Base-by-base conservation (phyloP, 129 eudicot genomes). In the Arctium minus region DNA sequence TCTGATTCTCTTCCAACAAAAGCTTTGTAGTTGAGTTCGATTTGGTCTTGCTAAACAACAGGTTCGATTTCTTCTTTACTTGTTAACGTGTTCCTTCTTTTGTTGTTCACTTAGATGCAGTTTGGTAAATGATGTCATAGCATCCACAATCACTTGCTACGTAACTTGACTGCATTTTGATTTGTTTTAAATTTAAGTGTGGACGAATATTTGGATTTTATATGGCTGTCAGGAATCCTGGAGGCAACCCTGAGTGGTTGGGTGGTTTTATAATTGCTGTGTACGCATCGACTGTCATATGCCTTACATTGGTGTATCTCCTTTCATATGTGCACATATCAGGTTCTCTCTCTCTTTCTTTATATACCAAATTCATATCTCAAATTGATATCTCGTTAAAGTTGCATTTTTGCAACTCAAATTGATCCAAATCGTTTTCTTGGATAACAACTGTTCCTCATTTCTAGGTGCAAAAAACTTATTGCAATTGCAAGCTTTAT, bases 271-370 rank as follows among this genome's bases (percentile, higher is more conserved):
- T 90, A 79, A 68, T 92, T 83, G 91, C 97, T 53, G 85, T 86
- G 65, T 86, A 90, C 78, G 77, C 90, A 64, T 89, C 97, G 5
- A 91, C 91, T 76, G 86, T 90, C 22, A 70, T 93, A 83, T 95
- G 99, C 80, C 90, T 95, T 89, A 87, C 94, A 8, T 33, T 93
- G 90, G 99, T 95, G 86, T 90, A 95, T 89, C 90, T 93, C 76
- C 84, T 95, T 73, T 95, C 99, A 27, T 95, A 92, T 77, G 85
- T 95, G 75, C 99, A 95, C 90, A 88, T 91, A 42, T 96, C 99
- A 91, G 98, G 99, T 95, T 22, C 27, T 22, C 27, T 22, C 27
- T 22, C 27, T 74, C 72, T 40, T 79, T 33, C 5, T 46, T 40
- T 48, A 38, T 22, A 22, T 22, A 22, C 64, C 13, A 75, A 80